phyloP scores from a whole-genome alignment of 1,139 yeast genomes.

The Tardiomyces blankii region DNA sequence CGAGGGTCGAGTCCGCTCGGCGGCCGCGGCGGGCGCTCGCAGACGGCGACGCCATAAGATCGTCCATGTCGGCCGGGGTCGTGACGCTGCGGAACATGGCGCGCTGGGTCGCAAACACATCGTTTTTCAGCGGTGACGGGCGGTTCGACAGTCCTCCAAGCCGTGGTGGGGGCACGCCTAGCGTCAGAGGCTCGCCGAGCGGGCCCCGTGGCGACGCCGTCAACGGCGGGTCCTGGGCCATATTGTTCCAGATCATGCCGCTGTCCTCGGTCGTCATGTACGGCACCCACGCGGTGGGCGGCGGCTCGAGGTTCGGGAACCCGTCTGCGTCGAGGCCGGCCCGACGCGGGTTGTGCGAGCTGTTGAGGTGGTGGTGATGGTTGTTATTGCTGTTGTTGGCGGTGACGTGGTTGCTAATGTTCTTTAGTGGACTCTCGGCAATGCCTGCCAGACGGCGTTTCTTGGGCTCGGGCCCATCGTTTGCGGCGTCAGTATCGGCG shows the following conservation, averaged over 20 bases:
- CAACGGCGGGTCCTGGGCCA: neutral
- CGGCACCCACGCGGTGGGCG: neutral
- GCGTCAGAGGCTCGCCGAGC: neutral
- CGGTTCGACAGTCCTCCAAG: neutral
- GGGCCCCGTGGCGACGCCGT: neutral
- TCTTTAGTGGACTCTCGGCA: neutral
- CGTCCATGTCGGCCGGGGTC: constrained; percentile 22
- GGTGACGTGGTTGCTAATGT: neutral
- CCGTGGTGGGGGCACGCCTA: neutral
- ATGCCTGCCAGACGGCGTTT: neutral
- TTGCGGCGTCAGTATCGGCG: neutral
- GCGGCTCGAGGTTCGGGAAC: neutral
- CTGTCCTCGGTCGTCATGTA: neutral
- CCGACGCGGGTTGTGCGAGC: neutral
- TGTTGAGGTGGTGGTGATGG: neutral
- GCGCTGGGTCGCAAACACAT: constrained; percentile 11
- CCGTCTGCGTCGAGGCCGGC: neutral
- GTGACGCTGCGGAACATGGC: constrained; percentile 28
- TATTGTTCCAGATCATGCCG: neutral
- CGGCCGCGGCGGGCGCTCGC: constrained; percentile 13
- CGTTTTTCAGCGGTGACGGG: neutral
- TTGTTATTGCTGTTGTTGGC: neutral
- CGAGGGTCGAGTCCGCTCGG: neutral
- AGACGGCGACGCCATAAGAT: constrained; percentile 10
- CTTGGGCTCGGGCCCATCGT: neutral